Evolutionary conservation across 2,329 filamentous ascomycete species (phyloP).

Genomic region (Colletotrichum kahawae): DNA sequence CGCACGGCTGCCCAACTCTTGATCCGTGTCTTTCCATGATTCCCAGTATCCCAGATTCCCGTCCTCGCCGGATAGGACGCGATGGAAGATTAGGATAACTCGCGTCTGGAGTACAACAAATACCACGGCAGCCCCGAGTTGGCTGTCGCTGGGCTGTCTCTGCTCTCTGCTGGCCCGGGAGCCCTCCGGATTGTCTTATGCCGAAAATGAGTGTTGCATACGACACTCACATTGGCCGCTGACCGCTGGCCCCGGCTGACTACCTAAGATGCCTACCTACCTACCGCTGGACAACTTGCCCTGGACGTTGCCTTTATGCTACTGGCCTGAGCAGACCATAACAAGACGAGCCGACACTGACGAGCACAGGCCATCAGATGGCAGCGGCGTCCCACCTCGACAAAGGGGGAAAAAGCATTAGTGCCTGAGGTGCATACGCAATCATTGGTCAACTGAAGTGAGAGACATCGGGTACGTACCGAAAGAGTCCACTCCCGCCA

Average conservation of each 20-base stretch:
- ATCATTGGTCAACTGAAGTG: not conserved
- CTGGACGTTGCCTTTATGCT: not conserved
- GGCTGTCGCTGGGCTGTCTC: not conserved
- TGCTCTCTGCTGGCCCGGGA: not conserved
- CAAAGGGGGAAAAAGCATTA: not conserved
- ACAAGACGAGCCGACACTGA: not conserved
- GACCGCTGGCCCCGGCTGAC: not conserved
- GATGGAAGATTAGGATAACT: not conserved
- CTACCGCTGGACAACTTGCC: not conserved
- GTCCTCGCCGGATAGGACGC: not conserved
- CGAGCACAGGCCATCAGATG: slow-evolving; percentile 8
- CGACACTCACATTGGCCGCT: not conserved
- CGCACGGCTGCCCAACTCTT: not conserved
- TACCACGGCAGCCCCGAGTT: not conserved
- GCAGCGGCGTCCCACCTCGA: slow-evolving; percentile 2
- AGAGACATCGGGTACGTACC: not conserved
- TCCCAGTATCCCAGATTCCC: not conserved
- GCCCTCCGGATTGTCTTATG: not conserved
- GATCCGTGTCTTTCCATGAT: not conserved
- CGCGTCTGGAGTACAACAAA: not conserved
- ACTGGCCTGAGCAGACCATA: not conserved
- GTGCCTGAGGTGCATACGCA: not conserved
- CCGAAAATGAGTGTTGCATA: not conserved
- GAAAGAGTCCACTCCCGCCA: not conserved
- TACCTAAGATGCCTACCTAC: not conserved